A percentile compares a stretch with the other conserved stretches of the same genome.
Conservation (phyloP, 192 early-diverging fungal species). For the Coemansia biformis region DNA sequence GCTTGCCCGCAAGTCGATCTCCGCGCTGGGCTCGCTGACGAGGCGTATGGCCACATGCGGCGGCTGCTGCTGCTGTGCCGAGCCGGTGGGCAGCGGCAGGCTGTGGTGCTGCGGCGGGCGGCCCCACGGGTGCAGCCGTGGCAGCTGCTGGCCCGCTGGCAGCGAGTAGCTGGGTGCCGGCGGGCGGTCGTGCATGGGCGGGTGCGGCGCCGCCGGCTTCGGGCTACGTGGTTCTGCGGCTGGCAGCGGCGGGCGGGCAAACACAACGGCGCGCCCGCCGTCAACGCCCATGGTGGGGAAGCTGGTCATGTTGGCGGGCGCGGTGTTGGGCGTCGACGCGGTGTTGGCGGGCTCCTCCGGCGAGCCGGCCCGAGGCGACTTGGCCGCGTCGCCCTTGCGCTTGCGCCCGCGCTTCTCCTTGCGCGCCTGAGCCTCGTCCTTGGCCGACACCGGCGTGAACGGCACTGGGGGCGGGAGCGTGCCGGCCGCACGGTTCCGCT, state of each 20-base stretch:
- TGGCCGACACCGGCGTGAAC: slow-evolving; percentile 11
- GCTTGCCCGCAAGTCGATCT: neutral
- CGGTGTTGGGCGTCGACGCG: slow-evolving; percentile 12
- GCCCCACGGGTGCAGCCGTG: no score
- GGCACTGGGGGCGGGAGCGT: slow-evolving; percentile 24
- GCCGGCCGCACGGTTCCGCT: slow-evolving; percentile 22
- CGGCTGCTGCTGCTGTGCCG: no score
- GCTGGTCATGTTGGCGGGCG: slow-evolving; percentile 26
- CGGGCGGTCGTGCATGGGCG: no score
- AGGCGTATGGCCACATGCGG: no score
- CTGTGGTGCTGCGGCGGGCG: no score
- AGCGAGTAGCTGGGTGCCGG: no score
- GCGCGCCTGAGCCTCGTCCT: slow-evolving; percentile 2
- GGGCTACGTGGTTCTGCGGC: neutral
- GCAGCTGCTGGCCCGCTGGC: no score
- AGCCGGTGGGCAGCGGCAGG: no score
- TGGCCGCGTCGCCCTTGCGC: slow-evolving; percentile 24
- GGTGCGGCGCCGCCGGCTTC: no score
- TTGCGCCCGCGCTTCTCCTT: slow-evolving; percentile 43
- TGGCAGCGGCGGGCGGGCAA: slow-evolving; percentile 10
- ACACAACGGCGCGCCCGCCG: slow-evolving; percentile 36
- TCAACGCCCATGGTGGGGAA: slow-evolving; percentile 45
- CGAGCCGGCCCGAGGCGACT: no score
- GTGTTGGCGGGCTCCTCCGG: no score
- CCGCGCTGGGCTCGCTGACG: neutral